Evolutionary conservation across 805 yeast genomes (phyloP).

Genomic region (Zygotorulaspora florentina): DNA sequence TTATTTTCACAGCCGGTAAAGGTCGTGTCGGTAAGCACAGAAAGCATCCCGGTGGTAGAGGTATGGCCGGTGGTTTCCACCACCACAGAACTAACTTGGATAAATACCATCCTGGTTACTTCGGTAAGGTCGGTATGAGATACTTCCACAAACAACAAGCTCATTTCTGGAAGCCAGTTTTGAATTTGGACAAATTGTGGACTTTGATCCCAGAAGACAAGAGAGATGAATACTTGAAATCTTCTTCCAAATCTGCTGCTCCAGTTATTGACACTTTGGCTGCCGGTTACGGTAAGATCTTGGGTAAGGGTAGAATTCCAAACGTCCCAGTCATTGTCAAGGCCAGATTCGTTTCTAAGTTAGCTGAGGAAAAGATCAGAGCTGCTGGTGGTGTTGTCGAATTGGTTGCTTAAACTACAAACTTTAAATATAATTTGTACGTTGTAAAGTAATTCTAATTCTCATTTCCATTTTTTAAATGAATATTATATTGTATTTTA

Average conservation of each 20-base stretch:
- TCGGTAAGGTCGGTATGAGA: constrained; percentile 99
- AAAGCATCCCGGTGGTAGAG: constrained; percentile 99
- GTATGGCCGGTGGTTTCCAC: constrained; percentile 99
- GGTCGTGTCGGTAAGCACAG: constrained; percentile 99
- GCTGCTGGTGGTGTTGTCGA: constrained; percentile 99
- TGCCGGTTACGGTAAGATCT: constrained; percentile 99
- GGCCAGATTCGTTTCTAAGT: constrained; percentile 98
- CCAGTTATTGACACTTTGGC: constrained; percentile 99
- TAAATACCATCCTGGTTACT: constrained; percentile 99
- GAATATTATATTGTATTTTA: neutral
- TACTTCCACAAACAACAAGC: constrained; percentile 92
- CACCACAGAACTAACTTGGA: constrained; percentile 99
- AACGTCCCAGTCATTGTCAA: constrained; percentile 97
- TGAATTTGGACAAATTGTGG: constrained; percentile 99
- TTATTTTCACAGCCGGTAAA: constrained; percentile 79
- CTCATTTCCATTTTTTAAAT: neutral
- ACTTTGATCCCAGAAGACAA: constrained; percentile 88
- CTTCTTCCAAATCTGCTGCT: constrained; percentile 84
- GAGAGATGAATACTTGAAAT: constrained; percentile 88
- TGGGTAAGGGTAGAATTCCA: constrained; percentile 99
- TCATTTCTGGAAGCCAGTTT: constrained; percentile 97
- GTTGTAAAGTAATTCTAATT: constrained; percentile 1
- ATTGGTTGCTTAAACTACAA: constrained; percentile 78
- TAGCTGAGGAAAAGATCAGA: constrained; percentile 99
- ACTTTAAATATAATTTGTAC: constrained; percentile 9